Conservation (phyloP, 805 yeast genomes). For the Saccharomycopsis sp. region DNA sequence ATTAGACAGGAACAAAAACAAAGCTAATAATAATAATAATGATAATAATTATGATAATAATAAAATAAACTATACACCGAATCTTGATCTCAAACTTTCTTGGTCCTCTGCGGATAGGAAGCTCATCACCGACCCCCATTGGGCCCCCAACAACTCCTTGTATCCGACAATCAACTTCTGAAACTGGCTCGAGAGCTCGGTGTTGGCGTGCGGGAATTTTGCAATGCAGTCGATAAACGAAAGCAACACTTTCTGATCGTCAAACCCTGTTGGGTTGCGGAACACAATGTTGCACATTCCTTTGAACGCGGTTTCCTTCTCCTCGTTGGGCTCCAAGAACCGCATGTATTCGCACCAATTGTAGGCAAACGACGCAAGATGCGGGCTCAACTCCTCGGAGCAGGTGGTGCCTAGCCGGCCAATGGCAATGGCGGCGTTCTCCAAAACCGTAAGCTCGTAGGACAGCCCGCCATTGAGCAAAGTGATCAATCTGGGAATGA, state of each 20-base stretch:
- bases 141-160: conserved; percentile 35
- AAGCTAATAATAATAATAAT: no score
- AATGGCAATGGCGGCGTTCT: conserved; percentile 81
- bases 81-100: neutral
- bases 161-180: conserved; percentile 37
- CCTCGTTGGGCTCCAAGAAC: conserved; percentile 68
- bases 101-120: neutral
- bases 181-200: conserved; percentile 35
- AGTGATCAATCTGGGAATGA: conserved; percentile 49
- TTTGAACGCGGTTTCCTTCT: conserved; percentile 76
- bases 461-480: conserved; percentile 47
- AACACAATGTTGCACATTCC: conserved; percentile 72
- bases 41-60: no score
- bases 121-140: conserved; percentile 22
- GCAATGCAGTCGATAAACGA: conserved; percentile 52
- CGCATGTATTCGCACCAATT: conserved; percentile 67
- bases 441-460: conserved; percentile 57
- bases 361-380: conserved; percentile 46
- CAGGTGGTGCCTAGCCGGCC: conserved; percentile 71
- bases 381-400: conserved; percentile 51
- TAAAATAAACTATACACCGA: neutral
- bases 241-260: conserved; percentile 36
- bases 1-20: no score
- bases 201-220: conserved; percentile 42
- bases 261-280: conserved; percentile 58